phyloP scores from a whole-genome alignment of 345 rosid species.

The Eucalyptus regnans region DNA sequence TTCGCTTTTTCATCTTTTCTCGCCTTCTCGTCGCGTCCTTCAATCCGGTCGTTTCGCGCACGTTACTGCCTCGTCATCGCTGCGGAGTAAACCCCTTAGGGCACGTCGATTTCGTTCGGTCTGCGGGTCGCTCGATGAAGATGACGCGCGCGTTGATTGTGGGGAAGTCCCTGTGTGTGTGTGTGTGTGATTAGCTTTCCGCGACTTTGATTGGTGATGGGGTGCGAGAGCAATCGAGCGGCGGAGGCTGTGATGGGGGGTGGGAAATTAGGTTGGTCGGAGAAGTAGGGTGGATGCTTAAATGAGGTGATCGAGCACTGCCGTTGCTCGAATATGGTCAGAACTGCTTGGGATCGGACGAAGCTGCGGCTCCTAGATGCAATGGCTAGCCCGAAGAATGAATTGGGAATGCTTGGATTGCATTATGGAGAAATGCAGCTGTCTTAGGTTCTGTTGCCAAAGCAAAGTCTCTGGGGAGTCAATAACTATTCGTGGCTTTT shows the following conservation, averaged over 20 bases:
- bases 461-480: neutral
- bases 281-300: neutral
- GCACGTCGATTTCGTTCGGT: neutral
- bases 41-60: neutral
- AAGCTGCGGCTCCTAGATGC: neutral
- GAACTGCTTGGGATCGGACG: neutral
- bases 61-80: neutral
- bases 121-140: neutral
- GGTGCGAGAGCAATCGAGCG: neutral
- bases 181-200: neutral
- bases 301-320: neutral
- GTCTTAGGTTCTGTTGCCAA: neutral
- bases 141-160: neutral
- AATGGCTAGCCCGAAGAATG: neutral
- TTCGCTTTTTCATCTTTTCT: neutral
- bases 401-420: neutral
- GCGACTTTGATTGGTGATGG: neutral
- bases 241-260: neutral
- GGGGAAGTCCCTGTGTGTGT: neutral
- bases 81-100: rapidly evolving
- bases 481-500: too few relatives aligned
- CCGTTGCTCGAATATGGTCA: neutral
- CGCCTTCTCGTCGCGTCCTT: neutral
- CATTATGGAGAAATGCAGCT: neutral
- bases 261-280: neutral